Evolutionary conservation across 805 yeast species (phyloP).

Genomic region (Sungouiozyma intestinalis): DNA sequence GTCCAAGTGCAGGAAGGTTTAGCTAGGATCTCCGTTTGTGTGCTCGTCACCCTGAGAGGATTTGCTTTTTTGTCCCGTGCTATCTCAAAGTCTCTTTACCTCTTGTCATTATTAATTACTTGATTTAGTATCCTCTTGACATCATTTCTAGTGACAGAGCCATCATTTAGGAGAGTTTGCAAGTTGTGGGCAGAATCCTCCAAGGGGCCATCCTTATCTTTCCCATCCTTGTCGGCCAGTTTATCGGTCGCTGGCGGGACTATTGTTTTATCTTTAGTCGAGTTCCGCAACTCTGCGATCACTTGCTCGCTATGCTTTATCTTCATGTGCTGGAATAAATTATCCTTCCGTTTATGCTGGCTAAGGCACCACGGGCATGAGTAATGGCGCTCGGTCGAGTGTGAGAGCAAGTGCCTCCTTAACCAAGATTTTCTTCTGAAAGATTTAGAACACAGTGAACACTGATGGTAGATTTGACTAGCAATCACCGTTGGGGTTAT

Average conservation of each 20-base stretch:
- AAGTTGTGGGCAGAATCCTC: conserved; percentile 6
- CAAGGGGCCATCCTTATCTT: neutral
- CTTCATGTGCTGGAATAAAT: conserved; percentile 27
- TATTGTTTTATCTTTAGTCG: conserved; percentile 3
- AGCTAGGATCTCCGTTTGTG: no score
- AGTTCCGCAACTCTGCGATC: neutral
- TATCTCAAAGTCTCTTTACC: no score
- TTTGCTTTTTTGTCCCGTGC: no score
- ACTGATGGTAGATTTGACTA: no score
- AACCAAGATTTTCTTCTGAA: conserved; percentile 29
- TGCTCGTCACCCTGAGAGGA: no score
- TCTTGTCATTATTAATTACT: no score
- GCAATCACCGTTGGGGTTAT: no score
- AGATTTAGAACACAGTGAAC: conserved; percentile 24
- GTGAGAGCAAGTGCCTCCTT: conserved; percentile 26
- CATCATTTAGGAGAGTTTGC: conserved; percentile 16
- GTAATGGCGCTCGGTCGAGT: conserved; percentile 23
- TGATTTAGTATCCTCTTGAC: conserved; percentile 19
- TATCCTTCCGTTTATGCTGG: conserved; percentile 28
- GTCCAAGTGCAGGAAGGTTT: no score
- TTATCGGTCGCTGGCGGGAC: no score
- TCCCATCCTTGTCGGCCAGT: no score
- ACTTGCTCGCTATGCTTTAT: conserved; percentile 16
- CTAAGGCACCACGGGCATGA: conserved; percentile 27
- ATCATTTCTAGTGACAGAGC: conserved; percentile 22